Base-by-base conservation (phyloP, 495 filamentous ascomycete genomes). In the Talaromyces wortmannii region DNA sequence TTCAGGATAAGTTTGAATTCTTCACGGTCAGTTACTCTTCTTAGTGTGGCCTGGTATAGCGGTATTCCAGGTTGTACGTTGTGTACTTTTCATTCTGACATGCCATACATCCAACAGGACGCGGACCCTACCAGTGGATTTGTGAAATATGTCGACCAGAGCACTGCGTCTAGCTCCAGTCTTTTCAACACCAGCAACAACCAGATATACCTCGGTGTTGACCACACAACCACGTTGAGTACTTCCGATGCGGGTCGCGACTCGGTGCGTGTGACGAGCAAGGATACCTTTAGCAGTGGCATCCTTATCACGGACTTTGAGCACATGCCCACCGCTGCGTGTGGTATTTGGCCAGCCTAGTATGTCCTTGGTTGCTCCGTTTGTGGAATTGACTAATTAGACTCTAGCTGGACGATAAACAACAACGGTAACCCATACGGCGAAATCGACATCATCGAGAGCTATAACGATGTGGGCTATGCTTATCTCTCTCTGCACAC, bases 401-500 rank as follows among this genome's bases (percentile, higher is more conserved):
- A 13, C 12, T 29, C 5, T 11, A 52, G 78, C 57, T 95, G 90
- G 89, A 86, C 82, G 3, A 73, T 85, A 10, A 88, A 89, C 17
- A 78, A 80, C 8, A 73, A 83, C 44, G 96, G 91, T 90, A 91
- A 91, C 1, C 66, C 70, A 12, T 76, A 80, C 31, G 91, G 92
- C 23, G 92, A 97, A 68, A 91, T 95, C 58, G 91, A 55, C 44
- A 55, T 55, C 8, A 47, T 55, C 18, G 52, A 55, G 29, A 42
- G 36, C 15, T 46, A 47, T 29, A 32, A 55, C 44, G 45, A 47
- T 33, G 30, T 33, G n/a, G 43, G 29, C n/a, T 17, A 30, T 2
- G 30, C 43, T n/a, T 47, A 47, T 23, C 30, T 55, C 7, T 47
- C 52, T 16, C 32, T 55, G 42, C 45, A 55, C 18, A 55, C 52